Evolutionary conservation across 495 filamentous ascomycete genomes (phyloP), one percentile per base, ranked within the genome.

Genomic region (Xylaria nigripes): DNA sequence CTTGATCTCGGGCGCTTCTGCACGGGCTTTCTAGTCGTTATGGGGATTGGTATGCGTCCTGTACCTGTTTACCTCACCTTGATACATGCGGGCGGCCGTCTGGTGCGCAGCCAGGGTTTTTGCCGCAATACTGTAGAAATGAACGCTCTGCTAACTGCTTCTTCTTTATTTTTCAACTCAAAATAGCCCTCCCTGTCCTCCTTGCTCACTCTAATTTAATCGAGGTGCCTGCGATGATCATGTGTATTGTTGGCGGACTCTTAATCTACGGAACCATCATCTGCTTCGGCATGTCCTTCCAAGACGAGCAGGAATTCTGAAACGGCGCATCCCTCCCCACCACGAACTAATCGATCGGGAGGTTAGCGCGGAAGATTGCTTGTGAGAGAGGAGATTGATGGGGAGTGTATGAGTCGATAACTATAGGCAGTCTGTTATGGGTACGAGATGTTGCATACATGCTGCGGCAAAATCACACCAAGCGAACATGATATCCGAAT

Each of bases 241-340:
- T 99, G 93, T 91, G 85, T 25, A 87, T 97, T 60, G 70, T 93
- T 47, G 93, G 93, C 19, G 93, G 93, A 41, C 70, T 96, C 38
- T 69, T 99, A 68, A 97, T 97, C 61, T 99, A 99, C 69, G 90
- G 89, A 30, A 99, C 93, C 13, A 96, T 99, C 66, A 93, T 97
- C 67, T 90, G 84, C 68, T 99, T 99, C 72, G 85, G 82, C 36
- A 89, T 94, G 89, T 97, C 97, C 74, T 99, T 99, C 79, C 84
- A 90, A 68, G 90, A 96, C 68, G 88, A 96, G 73, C 82, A 91
- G 58, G 93, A 96, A 60, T 98, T 80, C 48, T 80, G 66, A 43
- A 36, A n/a, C n/a, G n/a, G n/a, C n/a, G n/a, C n/a, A n/a, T n/a
- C n/a, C n/a, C n/a, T n/a, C n/a, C n/a, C n/a, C n/a, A n/a, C n/a